Base-by-base conservation (phyloP, 495 filamentous ascomycete species). In the Xylaria scruposa region DNA sequence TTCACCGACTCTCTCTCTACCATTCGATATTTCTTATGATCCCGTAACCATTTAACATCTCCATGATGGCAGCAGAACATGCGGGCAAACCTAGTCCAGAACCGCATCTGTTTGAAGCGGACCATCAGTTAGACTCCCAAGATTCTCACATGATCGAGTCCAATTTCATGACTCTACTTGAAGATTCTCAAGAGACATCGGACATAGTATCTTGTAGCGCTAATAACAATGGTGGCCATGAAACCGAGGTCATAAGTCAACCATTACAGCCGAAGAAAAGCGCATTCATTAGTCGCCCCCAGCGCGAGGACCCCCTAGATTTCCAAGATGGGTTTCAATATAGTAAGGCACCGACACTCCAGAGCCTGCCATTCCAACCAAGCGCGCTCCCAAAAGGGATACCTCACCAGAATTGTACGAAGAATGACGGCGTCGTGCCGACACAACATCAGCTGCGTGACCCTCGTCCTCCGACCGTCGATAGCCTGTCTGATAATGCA, bases 261-360 rank as follows among this genome's bases (percentile, higher is more conserved):
- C 29, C 62, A 10, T 15, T 0, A 49, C 62, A 51, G 19, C 26
- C 36, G 9, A 36, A 1, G 13, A 42, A 19, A 56, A 24, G 46
- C 24, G 33, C 31, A 29, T 70, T 70, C 26, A 29, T 70, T 19
- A 70, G 68, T 19, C 68, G 59, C 4, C 68, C 68, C 15, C 3
- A 49, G 26, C 42, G 8, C 19, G 68, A 70, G 26, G 15, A 61
- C 49, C 59, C 38, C 26, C 8, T 64, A 4, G 38, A 70, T 51
- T 64, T 70, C 40, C 46, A 70, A 33, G 19, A 33, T 29, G 60
- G 61, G 13, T 70, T 70, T 36, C 60, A 70, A 47, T 70, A 64
- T 33, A 70, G 46, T 17, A 70, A 56, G n/a, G 60, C 60, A 38
- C 68, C 68, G 21, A 56, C 60, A 13, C 59, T 8, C 33, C 21